Evolutionary conservation across 768 basidiomycete species (phyloP), one percentile per base, ranked within the genome.

Genomic region (Mrakia hoshinonis): DNA sequence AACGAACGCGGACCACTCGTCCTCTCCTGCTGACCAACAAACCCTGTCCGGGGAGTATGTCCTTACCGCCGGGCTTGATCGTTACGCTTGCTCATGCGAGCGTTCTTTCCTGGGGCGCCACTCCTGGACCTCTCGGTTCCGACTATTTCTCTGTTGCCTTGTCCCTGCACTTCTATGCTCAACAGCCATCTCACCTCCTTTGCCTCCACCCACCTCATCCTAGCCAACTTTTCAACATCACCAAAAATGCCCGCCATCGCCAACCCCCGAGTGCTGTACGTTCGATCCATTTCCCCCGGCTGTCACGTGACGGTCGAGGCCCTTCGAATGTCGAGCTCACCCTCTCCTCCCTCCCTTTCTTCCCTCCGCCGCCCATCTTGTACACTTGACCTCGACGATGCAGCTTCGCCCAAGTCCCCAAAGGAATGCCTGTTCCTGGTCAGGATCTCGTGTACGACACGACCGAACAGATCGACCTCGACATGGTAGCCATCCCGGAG

Each of bases 381-480:
- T 38, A 5, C 13, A 11, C 47, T 4, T 11, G 10, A 36, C n/a
- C n/a, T n/a, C n/a, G n/a, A n/a, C n/a, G n/a, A 55, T 26, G 74
- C 72, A 69, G 74, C 74, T 78, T 76, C 74, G 70, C 66, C 72
- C 39, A 52, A 15, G 54, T 76, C 39, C 75, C 77, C 29, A 71
- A 67, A 31, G 75, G 72, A 4, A 61, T 69, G 49, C 78, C 78
- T 29, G 70, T 70, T 10, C 71, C 75, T 4, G 83, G 83, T 62
- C 54, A 83, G 74, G 84, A 83, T 6, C 81, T 82, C 2, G 74
- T 82, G 0, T 81, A 84, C 71, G 84, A 86, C 69, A 77, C 70
- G 4, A 29, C 61, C n/a, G 75, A 81, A 67, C 82, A 79, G 0
- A 86, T 87, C 74, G 85, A 87, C 73, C 74, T 82, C 24, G 83